phyloP scores from a whole-genome alignment of 345 rosid genomes.

The Salix exigua region DNA sequence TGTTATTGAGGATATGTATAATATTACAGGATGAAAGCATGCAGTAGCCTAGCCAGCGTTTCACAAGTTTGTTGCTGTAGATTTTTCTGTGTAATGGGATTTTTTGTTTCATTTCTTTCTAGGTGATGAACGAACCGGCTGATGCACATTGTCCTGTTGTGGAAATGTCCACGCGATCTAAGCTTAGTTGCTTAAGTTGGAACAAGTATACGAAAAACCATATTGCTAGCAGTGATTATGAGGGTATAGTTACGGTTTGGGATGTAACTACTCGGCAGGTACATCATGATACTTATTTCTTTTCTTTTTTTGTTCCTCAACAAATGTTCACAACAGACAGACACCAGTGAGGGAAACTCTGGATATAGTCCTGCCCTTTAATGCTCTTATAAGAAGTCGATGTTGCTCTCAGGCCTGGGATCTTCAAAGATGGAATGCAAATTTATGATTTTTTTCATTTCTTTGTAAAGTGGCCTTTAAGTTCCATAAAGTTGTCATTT shows the following conservation, averaged over 20 bases:
- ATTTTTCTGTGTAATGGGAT: not conserved
- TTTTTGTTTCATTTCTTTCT: constrained; percentile 21
- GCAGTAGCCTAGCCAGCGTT: no score
- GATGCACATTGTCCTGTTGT: constrained; percentile 79
- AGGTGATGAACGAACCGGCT: constrained; percentile 71
- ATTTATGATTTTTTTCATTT: not conserved
- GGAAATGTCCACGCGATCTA: constrained; percentile 89
- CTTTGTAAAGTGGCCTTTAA: not conserved
- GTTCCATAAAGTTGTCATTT: not conserved
- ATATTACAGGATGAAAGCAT: no score
- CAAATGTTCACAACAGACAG: not conserved
- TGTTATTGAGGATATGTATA: no score
- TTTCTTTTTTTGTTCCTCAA: not conserved
- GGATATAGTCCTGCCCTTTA: not conserved
- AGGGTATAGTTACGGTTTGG: constrained; percentile 92
- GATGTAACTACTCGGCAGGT: constrained; percentile 88
- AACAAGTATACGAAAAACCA: constrained; percentile 74
- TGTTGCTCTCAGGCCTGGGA: not conserved
- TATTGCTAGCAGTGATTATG: constrained; percentile 94
- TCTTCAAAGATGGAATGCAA: not conserved
- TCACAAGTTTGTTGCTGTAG: not conserved
- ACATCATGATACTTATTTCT: not conserved
- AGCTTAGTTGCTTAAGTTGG: constrained; percentile 95
- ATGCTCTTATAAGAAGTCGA: not conserved
- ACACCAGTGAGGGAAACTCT: not conserved